Evolutionary conservation across 495 filamentous ascomycete genomes (phyloP).

Genomic region (Pyronema omphalodes): DNA sequence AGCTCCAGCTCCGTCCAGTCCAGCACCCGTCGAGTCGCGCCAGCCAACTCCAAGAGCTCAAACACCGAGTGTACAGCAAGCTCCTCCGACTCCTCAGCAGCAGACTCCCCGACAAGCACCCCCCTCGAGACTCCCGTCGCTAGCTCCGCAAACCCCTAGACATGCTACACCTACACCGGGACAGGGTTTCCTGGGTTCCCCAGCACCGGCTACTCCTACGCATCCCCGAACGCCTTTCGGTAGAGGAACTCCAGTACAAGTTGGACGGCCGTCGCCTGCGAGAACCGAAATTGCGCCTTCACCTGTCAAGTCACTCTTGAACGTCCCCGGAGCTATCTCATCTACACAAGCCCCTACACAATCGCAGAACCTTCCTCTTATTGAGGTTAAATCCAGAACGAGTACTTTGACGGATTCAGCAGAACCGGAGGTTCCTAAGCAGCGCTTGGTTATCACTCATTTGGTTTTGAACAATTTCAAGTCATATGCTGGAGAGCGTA

Average conservation of each 20-base stretch:
- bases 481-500: conserved; percentile 86
- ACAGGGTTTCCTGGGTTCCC: too few species aligned
- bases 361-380: conserved; percentile 26
- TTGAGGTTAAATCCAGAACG: conserved; percentile 71
- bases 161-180: background rate
- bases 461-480: conserved; percentile 90
- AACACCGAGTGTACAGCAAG: conserved; percentile 3
- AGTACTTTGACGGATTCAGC: conserved; percentile 38
- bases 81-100: background rate
- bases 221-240: background rate
- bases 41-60: conserved; percentile 26
- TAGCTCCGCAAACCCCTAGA: background rate
- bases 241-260: background rate
- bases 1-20: too few species aligned
- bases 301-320: background rate
- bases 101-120: background rate
- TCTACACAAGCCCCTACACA: background rate
- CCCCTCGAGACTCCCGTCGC: background rate
- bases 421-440: conserved; percentile 56
- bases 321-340: background rate
- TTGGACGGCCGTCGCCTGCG: background rate
- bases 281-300: background rate
- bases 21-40: conserved; percentile 14
- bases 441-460: conserved; percentile 79
- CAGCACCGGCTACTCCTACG: background rate